Percentiles rank a stretch among this genome's conserved stretches.
These are phyloP conservation scores for Colletotrichum musae DNA, from an alignment of 2,329 filamentous ascomycete species.

Conservation along the genomic window DNA sequence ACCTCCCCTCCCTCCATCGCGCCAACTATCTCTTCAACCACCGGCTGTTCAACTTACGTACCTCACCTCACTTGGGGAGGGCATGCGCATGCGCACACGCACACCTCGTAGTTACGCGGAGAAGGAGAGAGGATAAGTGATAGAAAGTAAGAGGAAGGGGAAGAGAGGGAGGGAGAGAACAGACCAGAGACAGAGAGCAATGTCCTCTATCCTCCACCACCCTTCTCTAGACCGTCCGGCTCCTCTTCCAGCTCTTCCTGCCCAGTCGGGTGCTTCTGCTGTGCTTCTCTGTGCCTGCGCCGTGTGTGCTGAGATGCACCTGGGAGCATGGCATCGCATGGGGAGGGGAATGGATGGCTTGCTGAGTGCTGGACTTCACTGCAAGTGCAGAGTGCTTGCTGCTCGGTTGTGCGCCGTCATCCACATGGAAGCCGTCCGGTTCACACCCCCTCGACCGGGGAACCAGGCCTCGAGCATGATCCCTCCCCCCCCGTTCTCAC, in stretches of 20 bases:
- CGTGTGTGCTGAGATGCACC: slow-evolving; percentile 26
- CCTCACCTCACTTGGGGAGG: slow-evolving; percentile 3
- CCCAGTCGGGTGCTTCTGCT: slow-evolving; percentile 27
- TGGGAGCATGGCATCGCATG: slow-evolving; percentile 7
- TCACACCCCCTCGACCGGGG: slow-evolving; percentile 32
- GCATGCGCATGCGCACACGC: too few relatives aligned
- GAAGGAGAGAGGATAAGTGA: too few relatives aligned
- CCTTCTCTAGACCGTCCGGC: slow-evolving; percentile 22
- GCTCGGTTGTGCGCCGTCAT: slow-evolving; percentile 31
- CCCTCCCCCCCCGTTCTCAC: slow-evolving; percentile 1
- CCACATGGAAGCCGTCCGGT: slow-evolving; percentile 28
- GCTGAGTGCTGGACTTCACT: slow-evolving; percentile 29
- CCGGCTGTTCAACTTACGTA: neutral
- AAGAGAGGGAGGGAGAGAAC: neutral
- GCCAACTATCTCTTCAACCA: slow-evolving; percentile 19
- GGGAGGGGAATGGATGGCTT: slow-evolving; percentile 1
- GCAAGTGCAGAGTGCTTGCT: slow-evolving; percentile 36
- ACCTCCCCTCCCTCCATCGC: slow-evolving; percentile 9
- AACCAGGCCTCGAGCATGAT: slow-evolving; percentile 21
- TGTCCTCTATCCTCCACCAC: neutral
- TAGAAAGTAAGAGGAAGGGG: too few relatives aligned
- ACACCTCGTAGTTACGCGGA: too few relatives aligned
- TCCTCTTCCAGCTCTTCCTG: slow-evolving; percentile 21
- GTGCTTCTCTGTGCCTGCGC: slow-evolving; percentile 35
- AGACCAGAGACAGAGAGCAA: neutral